Conservation (phyloP, 2,329 filamentous ascomycete species). For the Capronia coronata region DNA sequence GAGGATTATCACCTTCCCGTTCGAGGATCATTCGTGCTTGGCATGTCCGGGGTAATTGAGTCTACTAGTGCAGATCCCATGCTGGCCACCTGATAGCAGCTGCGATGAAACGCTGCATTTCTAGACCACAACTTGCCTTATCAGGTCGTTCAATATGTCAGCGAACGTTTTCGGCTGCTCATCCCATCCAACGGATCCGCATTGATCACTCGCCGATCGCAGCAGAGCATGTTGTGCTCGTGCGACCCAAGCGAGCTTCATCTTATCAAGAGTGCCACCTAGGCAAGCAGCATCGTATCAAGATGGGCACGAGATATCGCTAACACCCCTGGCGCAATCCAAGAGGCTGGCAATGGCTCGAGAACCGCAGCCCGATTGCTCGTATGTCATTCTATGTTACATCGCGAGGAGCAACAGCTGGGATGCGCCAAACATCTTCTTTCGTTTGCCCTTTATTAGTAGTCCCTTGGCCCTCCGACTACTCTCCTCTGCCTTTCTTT, state of each 20-base stretch:
- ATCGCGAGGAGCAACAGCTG: conserved; percentile 12
- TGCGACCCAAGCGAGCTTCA: conserved; percentile 7
- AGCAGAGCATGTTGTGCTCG: conserved; percentile 15
- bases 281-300: no score
- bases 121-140: neutral
- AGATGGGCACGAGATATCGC: conserved; percentile 15
- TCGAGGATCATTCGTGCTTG: conserved; percentile 3
- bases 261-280: conserved; percentile 5
- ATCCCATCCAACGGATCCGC: neutral
- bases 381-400: conserved; percentile 15
- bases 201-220: conserved; percentile 9
- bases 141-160: conserved; percentile 8
- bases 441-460: conserved; percentile 9
- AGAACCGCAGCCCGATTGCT: conserved; percentile 2
- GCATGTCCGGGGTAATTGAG: conserved; percentile 7
- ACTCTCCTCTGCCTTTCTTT: conserved; percentile 12
- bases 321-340: conserved; percentile 13
- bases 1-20: conserved; percentile 12
- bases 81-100: neutral
- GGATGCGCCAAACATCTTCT: conserved; percentile 3
- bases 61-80: no score
- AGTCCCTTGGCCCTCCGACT: conserved; percentile 2
- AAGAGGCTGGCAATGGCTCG: conserved; percentile 10
- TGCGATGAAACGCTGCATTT: conserved; percentile 17
- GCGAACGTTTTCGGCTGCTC: conserved; percentile 5